Evolutionary conservation across 1,284 basidiomycete genomes (phyloP), one percentile per base, ranked within the genome.

Genomic region (Porogramme epimiltina): DNA sequence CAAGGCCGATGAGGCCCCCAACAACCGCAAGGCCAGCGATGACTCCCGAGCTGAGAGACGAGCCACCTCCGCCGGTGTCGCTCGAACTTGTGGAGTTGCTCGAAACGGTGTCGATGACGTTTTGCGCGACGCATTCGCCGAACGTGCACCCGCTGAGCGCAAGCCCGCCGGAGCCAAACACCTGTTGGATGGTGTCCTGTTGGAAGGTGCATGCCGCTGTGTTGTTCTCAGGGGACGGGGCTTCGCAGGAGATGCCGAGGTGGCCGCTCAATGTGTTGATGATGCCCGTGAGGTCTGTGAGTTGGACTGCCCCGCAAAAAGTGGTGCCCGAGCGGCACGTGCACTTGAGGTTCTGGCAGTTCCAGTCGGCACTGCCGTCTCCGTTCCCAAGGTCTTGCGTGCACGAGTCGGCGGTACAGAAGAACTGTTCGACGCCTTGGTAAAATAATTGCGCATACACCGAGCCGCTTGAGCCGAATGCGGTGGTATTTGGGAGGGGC

Each of bases 11-110:
- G 36, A 95, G 65, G 0, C 71, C 78, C 16, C 91, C 87, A 3
- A 96, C 84, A 24, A 94, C 89, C 0, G 85, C 91, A 18, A 96
- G 71, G 15, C 93, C 93, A 28, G 89, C 93, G 52, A 95, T 92
- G 16, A 95, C 92, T 2, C 93, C 92, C 0, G 83, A 79, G 49
- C 84, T 80, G 2, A 95, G 80, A 22, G 70, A 66, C 22, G 67
- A 73, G 2, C 74, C 71, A 15, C 66, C 64, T 4, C 61, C 51
- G 3, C 47, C 39, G 10, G 45, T 15, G 8, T 22, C 48, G 41
- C 58, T 61, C 6, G 59, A 50, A 1, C 62, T 47, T 0, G 72
- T 62, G 0, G 72, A 65, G 25, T 69, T 63, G 3, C 75, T 71
- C 2, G 68, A 58, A 8, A 62, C 59, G 2, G 68, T 73, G 64